Conservation (phyloP, 1,284 basidiomycete species). For the Trametes pubescens region DNA sequence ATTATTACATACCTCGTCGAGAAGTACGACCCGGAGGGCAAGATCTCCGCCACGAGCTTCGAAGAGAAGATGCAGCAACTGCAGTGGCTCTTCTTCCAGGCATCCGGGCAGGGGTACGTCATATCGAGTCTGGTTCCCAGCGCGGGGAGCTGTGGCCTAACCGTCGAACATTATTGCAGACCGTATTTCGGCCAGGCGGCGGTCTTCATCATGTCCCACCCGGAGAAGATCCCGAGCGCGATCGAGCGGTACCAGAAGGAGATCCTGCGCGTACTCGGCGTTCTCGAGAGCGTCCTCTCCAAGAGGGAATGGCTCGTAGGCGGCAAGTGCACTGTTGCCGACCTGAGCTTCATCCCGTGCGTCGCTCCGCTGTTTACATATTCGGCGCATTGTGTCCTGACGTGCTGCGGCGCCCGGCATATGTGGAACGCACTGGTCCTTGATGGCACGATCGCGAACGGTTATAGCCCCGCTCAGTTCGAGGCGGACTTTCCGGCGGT, state of each 20-base stretch:
- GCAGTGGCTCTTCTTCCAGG: constrained; percentile 43
- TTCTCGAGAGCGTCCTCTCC: constrained; percentile 40
- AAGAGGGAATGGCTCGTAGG: constrained; percentile 30
- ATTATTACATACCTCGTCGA: constrained; percentile 45
- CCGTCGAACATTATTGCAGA: background rate
- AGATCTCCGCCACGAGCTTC: constrained; percentile 37
- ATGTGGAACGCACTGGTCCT: background rate
- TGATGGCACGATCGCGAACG: background rate
- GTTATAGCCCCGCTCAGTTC: constrained; percentile 11
- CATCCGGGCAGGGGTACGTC: constrained; percentile 40
- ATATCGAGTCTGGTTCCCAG: too few relatives aligned
- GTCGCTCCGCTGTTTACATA: background rate
- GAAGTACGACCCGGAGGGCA: constrained; percentile 45
- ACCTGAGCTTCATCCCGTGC: constrained; percentile 22
- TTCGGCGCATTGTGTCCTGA: background rate
- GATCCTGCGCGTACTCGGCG: constrained; percentile 41
- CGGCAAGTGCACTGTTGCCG: constrained; percentile 18
- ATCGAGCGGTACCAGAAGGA: constrained; percentile 45
- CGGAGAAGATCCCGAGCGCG: constrained; percentile 37
- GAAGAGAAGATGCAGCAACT: constrained; percentile 34
- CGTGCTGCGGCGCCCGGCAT: background rate
- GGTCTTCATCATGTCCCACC: constrained; percentile 37
- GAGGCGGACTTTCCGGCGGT: constrained; percentile 21
- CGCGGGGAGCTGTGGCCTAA: background rate
- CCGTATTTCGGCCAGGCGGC: constrained; percentile 37